Evolutionary conservation across 192 early-diverging fungal species (phyloP), one percentile per base, ranked within the genome.

Genomic region (Thamnidium elegans): DNA sequence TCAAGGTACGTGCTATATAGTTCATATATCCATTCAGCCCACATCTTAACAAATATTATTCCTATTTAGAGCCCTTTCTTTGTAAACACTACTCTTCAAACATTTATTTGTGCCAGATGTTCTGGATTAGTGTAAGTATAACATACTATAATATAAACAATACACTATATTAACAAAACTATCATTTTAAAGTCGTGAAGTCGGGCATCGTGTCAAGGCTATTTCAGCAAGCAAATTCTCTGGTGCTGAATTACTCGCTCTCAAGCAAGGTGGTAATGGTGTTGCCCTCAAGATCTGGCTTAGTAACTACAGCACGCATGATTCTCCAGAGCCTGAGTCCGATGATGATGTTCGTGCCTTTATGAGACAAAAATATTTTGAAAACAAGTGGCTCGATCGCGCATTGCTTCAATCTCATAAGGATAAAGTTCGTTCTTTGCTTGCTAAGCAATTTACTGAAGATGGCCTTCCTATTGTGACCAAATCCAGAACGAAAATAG

Each of bases 171-270:
- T n/a, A 42, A 45, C 21, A 50, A 11, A 60, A 19, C 39, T 19
- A 20, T 26, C 34, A 20, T 20, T 44, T 15, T 19, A 7, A 50
- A 83, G 81, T 30, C 82, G 84, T 15, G 77, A 81, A 56, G 55
- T 86, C 47, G 78, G 73, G 55, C 81, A 84, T 65, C 69, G 84
- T 48, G 79, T 86, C 62, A 86, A 86, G 50, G 79, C 82, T 21
- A 73, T 86, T 46, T 75, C 80, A 14, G 82, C 82, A 20, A 80
- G 76, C 7, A 77, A 64, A 8, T 86, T 86, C 52, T 79, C 80
- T 15, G 46, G 67, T 23, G 62, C 78, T 39, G 82, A 84, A 48
- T 69, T 79, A 2, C 43, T 68, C 7, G 73, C 72, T 19, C 63
- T 86, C 11, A 67, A 77, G 32, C 68, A 76, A 39, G 77, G 77